A percentile compares a stretch with the other conserved stretches of the same genome.
Conservation (phyloP, 2,329 filamentous ascomycete species). For the Hypoxylon sp. region DNA sequence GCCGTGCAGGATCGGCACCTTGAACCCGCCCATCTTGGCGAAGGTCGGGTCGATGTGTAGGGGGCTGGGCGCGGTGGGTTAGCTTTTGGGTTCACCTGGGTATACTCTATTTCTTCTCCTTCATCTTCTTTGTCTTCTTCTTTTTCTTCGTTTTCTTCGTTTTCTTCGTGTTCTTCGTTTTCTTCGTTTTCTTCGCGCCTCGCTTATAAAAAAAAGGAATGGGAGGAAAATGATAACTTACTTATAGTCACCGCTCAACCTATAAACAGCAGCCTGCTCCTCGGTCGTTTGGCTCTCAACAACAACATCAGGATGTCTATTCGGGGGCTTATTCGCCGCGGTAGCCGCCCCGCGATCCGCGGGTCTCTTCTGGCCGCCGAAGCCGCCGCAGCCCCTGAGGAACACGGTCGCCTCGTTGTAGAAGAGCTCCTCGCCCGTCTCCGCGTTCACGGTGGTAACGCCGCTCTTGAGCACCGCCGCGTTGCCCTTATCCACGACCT, state of each 20-base stretch:
- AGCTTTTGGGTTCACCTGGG: neutral
- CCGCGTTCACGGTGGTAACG: constrained; percentile 84
- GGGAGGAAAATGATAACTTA: constrained; percentile 51
- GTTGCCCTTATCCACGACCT: constrained; percentile 95
- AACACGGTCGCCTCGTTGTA: constrained; percentile 98
- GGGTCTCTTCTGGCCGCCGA: constrained; percentile 84
- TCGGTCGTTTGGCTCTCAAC: constrained; percentile 88
- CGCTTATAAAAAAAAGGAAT: neutral
- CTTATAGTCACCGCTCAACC: constrained; percentile 94
- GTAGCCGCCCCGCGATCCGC: constrained; percentile 83
- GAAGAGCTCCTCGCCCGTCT: constrained; percentile 89
- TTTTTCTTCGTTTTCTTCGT: no score
- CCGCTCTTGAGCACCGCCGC: constrained; percentile 86
- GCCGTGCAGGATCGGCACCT: constrained; percentile 94
- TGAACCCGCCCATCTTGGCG: constrained; percentile 95
- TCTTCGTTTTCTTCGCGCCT: no score
- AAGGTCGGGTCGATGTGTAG: constrained; percentile 96
- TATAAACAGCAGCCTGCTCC: constrained; percentile 93
- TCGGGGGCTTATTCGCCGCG: constrained; percentile 80
- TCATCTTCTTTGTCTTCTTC: no score
- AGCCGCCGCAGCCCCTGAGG: constrained; percentile 89
- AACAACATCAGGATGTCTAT: constrained; percentile 81
- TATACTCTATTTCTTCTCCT: no score
- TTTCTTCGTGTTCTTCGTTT: neutral
- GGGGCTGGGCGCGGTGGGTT: constrained; percentile 62